These are phyloP conservation scores for Avicennia marina DNA, from an alignment of 257 asterid genomes.

Conservation along the genomic window DNA sequence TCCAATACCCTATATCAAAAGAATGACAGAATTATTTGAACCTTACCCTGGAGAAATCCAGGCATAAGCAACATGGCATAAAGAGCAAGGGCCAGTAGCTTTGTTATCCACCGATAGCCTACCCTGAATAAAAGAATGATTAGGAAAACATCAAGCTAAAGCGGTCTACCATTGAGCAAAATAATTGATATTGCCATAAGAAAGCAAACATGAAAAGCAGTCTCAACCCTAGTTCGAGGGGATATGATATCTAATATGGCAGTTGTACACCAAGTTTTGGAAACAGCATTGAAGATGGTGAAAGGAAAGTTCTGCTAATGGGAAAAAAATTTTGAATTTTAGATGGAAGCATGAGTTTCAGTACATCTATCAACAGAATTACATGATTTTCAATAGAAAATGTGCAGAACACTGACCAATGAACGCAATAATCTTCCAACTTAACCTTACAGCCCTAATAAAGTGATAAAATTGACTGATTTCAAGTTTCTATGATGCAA, in stretches of 20 bases:
- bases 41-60: slow-evolving; percentile 89
- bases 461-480: too few species aligned
- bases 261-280: too few species aligned
- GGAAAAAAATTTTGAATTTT: background rate
- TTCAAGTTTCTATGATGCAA: too few species aligned
- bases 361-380: background rate
- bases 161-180: background rate
- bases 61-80: slow-evolving; percentile 95
- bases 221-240: too few species aligned
- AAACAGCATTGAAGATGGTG: slow-evolving; percentile 16
- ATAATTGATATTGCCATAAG: slow-evolving; percentile 4
- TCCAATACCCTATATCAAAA: slow-evolving; percentile 14
- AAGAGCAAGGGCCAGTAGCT: slow-evolving; percentile 69
- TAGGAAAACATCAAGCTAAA: slow-evolving; percentile 19
- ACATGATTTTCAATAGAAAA: background rate
- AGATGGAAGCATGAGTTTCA: slow-evolving; percentile 3
- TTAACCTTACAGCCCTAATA: slow-evolving; percentile 4
- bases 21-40: slow-evolving; percentile 9
- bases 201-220: background rate
- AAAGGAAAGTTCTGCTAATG: background rate
- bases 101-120: slow-evolving; percentile 94
- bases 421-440: background rate
- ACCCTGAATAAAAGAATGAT: slow-evolving; percentile 64
- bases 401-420: background rate
- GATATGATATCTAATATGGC: too few species aligned